Conservation (phyloP, 2,329 filamentous ascomycete species). For the Thelonectria olida region DNA sequence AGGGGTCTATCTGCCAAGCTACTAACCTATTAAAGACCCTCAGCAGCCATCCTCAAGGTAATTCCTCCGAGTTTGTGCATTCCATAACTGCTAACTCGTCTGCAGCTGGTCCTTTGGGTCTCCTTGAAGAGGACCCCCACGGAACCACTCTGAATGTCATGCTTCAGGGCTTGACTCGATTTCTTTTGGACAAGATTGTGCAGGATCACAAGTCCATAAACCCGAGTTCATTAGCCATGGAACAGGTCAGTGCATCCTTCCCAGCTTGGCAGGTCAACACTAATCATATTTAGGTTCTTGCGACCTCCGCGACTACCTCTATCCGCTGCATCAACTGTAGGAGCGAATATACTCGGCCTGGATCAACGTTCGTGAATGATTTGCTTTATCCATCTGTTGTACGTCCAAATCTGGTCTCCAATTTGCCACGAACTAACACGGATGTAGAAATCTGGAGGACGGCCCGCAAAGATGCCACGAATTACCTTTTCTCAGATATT, state of each 20-base stretch:
- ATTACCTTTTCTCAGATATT: constrained; percentile 87
- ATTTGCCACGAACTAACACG: constrained; percentile 12
- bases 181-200: constrained; percentile 83
- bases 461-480: constrained; percentile 61
- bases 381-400: constrained; percentile 75
- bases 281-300: constrained; percentile 56
- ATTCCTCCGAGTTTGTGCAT: constrained; percentile 23
- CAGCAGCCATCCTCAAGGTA: constrained; percentile 81
- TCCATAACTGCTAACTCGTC: constrained; percentile 21
- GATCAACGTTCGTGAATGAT: constrained; percentile 84
- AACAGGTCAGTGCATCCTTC: constrained; percentile 61
- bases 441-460: constrained; percentile 55
- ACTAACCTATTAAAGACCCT: constrained; percentile 94
- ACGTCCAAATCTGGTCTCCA: constrained; percentile 20
- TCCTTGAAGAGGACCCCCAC: constrained; percentile 85
- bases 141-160: constrained; percentile 79
- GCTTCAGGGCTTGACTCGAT: constrained; percentile 86
- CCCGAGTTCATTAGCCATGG: constrained; percentile 70
- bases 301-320: constrained; percentile 74
- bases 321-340: constrained; percentile 89
- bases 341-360: constrained; percentile 84
- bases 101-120: constrained; percentile 74
- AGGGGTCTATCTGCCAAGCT: constrained; percentile 92
- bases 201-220: constrained; percentile 78
- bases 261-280: not conserved